phyloP scores from a whole-genome alignment of 805 yeast genomes.

The Wickerhamiella hasegawae region DNA sequence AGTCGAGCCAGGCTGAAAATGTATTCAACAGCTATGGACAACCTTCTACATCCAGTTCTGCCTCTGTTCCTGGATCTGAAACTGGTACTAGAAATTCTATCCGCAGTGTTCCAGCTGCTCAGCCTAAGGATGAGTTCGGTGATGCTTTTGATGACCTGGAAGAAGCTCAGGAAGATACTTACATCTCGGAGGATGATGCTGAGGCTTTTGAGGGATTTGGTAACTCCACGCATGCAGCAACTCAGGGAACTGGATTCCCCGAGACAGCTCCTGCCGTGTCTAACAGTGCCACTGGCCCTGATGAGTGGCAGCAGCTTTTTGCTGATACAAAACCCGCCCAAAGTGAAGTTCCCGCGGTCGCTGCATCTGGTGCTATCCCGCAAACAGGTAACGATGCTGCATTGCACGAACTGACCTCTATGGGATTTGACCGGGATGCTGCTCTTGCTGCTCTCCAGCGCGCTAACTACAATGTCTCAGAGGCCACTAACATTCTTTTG shows the following conservation, averaged over 20 bases:
- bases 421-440: conserved; percentile 67
- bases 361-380: not conserved
- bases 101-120: not conserved
- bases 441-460: conserved; percentile 53
- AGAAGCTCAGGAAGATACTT: conserved; percentile 23
- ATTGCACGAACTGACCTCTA: conserved; percentile 63
- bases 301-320: conserved; percentile 90
- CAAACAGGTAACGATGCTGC: conserved; percentile 26
- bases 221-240: conserved; percentile 2
- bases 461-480: conserved; percentile 61
- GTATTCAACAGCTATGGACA: no score
- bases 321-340: conserved; percentile 35
- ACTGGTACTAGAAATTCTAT: no score
- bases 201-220: conserved; percentile 15
- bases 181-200: conserved; percentile 4
- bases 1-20: no score
- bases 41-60: no score
- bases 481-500: conserved; percentile 72
- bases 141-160: conserved; percentile 22
- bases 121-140: conserved; percentile 16
- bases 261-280: not conserved
- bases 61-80: no score
- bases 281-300: conserved; percentile 24
- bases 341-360: conserved; percentile 5
- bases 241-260: conserved; percentile 1